These are phyloP conservation scores for Hamigera avellanea DNA, from an alignment of 495 filamentous ascomycete genomes.

Conservation along the genomic window DNA sequence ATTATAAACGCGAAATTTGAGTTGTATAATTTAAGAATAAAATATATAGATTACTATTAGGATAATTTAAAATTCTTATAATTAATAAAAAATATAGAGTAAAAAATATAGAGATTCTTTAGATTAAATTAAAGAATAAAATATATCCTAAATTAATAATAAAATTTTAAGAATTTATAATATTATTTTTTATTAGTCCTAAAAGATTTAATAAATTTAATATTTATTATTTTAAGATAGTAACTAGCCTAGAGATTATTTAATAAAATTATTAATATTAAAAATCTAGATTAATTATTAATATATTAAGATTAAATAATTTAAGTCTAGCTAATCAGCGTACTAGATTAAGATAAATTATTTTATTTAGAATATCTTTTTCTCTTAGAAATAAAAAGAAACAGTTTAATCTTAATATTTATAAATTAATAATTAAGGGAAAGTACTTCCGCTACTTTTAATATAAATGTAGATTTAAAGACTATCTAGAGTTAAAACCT, in stretches of 20 bases:
- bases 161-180: not conserved
- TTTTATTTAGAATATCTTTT: not conserved
- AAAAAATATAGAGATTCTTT: not conserved
- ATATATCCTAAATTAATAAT: not conserved
- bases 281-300: not conserved
- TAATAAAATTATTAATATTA: not conserved
- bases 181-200: not conserved
- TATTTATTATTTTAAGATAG: not conserved
- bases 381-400: not conserved
- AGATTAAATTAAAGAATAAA: not conserved
- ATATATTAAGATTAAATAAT: not conserved
- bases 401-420: not conserved
- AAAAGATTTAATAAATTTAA: not conserved
- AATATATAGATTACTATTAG: not conserved
- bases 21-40: not conserved
- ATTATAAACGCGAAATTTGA: not conserved
- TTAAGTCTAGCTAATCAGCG: no score
- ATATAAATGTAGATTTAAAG: not conserved
- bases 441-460: conserved; percentile 1
- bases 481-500: not conserved
- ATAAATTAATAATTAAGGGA: not conserved
- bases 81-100: conserved; percentile 4
- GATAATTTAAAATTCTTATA: not conserved
- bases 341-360: not conserved
- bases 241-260: not conserved